Base-by-base conservation (phyloP, 805 yeast genomes). In the Suhomyces faveliae region DNA sequence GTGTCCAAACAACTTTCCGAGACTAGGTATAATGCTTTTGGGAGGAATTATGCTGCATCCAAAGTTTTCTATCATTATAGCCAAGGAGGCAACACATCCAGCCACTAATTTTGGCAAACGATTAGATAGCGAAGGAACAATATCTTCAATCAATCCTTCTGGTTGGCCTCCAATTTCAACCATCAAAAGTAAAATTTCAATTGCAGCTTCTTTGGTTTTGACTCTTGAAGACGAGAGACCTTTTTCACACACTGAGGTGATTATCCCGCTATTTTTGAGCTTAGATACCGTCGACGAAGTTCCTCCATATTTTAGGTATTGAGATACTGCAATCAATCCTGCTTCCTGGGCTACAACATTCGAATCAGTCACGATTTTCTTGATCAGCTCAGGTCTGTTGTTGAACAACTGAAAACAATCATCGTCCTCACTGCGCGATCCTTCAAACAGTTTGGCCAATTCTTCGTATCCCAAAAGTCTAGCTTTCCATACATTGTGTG, bases 331-430 rank as follows among this genome's bases (percentile, higher is more conserved):
- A 3, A 68, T 62, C 17, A 89, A 70, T 4, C 89, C 98, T 1
- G 85, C 71, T 59, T 94, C 98, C 54, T 90, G 96, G 0, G 98
- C 96, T 13, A 86, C 94, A 15, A 90, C 97, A 61, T 94, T 94
- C 25, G 85, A 64, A 62, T 94, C 99, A 2, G 80, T 73, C 6
- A 87, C 83, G 35, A 84, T 76, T 54, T 74, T 73, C 54, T 79
- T 82, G 57, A 84, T 71, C 2, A 77, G 45, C 8, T 79, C 84
- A 0, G 89, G 85, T 47, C 73, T 77, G 13, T 66, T 59, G 50
- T 80, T 61, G 59, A 78, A 81, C 3, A 70, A 70, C 19, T 64
- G 65, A 57, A 86, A 83, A 42, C 83, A 74, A 2, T 67, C 74
- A 53, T 81, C 89, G n/a, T 73, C 62, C 48, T 78, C 83, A 51